Evolutionary conservation across 805 yeast genomes (phyloP), one percentile per base, ranked within the genome.

Genomic region (Ogataea corticis): DNA sequence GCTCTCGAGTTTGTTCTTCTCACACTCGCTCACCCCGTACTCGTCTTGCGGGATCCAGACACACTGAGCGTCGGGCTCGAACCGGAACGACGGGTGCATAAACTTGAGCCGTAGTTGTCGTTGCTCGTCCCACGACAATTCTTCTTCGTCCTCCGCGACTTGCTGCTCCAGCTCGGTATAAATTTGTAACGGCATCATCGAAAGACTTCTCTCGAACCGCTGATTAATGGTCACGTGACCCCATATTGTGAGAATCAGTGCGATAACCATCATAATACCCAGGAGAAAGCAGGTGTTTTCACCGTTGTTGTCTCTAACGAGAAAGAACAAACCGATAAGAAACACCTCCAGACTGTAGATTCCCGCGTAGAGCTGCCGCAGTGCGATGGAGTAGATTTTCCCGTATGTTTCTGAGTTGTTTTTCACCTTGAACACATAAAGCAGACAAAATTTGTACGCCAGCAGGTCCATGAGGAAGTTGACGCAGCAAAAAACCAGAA

Each of bases 271-370:
- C 7, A 77, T 50, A 39, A 75, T 18, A 1, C 65, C 65, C 13
- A 68, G 4, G 79, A 82, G 41, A 77, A 84, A 18, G 63, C 65
- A 44, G 58, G 72, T 67, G 72, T 76, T 34, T 63, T 70, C 47
- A 66, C 74, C 80, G 5, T 66, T 42, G n/a, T 68, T 67, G 55
- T 82, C 74, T 43, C 72, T 70, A 50, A 83, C 83, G 13, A 86
- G 63, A 33, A 87, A 76, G 54, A 87, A 83, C 9, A 88, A 67
- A 0, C 97, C 97, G 33, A 87, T 74, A 55, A 90, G 65, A 50
- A 91, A 85, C 30, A 84, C 70, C 57, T 90, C 95, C 58, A 87
- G 71, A 56, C 90, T 87, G 61, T 90, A 90, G 1, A 90, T 67
- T 0, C 97, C 97, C 0, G 86, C 72, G 57, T 85, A 88, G 35